These are phyloP conservation scores for Lachancea kluyveri DNA, from an alignment of 805 yeast species.

Conservation along the genomic window DNA sequence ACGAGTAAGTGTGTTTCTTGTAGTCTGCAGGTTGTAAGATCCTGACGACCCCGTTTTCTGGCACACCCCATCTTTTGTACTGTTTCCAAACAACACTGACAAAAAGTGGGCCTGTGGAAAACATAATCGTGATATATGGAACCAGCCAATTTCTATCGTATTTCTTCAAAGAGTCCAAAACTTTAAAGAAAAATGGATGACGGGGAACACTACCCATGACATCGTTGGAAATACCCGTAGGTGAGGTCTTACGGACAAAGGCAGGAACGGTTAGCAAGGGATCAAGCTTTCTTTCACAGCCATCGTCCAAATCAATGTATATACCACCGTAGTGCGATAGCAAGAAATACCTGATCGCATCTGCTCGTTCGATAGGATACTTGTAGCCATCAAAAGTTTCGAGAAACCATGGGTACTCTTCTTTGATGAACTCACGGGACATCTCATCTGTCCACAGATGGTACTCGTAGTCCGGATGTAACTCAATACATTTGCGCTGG, in stretches of 20 bases:
- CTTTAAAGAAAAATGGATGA: constrained; percentile 79
- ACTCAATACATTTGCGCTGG: constrained; percentile 66
- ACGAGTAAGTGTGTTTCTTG: constrained; percentile 52
- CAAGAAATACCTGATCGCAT: constrained; percentile 83
- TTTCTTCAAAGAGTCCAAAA: constrained; percentile 53
- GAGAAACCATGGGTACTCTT: constrained; percentile 83
- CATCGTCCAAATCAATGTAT: constrained; percentile 87
- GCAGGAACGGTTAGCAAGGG: constrained; percentile 79
- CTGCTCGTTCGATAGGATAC: constrained; percentile 84
- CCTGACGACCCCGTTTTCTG: constrained; percentile 59
- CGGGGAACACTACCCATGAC: constrained; percentile 85
- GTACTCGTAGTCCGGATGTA: constrained; percentile 85
- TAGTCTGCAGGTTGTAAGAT: constrained; percentile 71
- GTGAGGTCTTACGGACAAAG: constrained; percentile 78
- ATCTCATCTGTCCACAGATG: constrained; percentile 85
- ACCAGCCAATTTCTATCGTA: constrained; percentile 73
- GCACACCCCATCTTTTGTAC: constrained; percentile 73
- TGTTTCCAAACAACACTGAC: constrained; percentile 83
- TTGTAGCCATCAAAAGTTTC: constrained; percentile 69
- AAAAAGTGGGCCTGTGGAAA: constrained; percentile 86
- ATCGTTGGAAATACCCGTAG: constrained; percentile 89
- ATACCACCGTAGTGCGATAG: constrained; percentile 82
- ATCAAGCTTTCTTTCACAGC: constrained; percentile 72
- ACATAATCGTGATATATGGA: constrained; percentile 90
- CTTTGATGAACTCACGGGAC: constrained; percentile 70